These are phyloP conservation scores for Tulasnella sp. DNA, from an alignment of 768 basidiomycete species.

Conservation along the genomic window DNA sequence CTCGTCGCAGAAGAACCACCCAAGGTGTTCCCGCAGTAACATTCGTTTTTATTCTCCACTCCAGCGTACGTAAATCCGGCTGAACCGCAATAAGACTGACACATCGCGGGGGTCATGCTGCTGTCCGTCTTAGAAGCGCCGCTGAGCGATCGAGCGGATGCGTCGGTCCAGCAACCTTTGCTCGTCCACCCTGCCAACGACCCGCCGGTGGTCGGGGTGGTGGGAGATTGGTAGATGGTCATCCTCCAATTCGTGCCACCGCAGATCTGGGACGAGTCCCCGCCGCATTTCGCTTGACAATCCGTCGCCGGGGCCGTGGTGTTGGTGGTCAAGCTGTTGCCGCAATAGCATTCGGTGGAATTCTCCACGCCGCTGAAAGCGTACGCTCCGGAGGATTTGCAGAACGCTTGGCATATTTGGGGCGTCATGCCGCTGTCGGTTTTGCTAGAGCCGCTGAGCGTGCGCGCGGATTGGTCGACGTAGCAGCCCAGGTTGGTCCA, in stretches of 20 bases:
- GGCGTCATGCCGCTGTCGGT: background rate
- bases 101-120: background rate
- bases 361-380: slow-evolving; percentile 6
- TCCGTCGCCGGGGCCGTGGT: background rate
- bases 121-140: slow-evolving; percentile 13
- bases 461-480: background rate
- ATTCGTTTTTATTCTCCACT: slow-evolving; percentile 9
- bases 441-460: too few species aligned
- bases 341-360: slow-evolving; percentile 9
- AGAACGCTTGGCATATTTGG: slow-evolving; percentile 2
- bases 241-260: slow-evolving; percentile 1
- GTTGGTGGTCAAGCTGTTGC: background rate
- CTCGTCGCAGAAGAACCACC: background rate
- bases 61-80: slow-evolving; percentile 10
- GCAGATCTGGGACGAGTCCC: slow-evolving; percentile 16
- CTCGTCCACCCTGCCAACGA: background rate
- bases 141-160: slow-evolving; percentile 5
- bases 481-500: background rate
- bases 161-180: slow-evolving; percentile 17
- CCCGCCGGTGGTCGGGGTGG: background rate
- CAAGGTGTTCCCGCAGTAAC: slow-evolving; percentile 19
- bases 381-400: slow-evolving; percentile 1
- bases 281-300: slow-evolving; percentile 14
- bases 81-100: slow-evolving; percentile 3
- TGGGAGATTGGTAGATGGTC: background rate